phyloP scores from a whole-genome alignment of 164 flowering plant species.

The Akebia trifoliata region DNA sequence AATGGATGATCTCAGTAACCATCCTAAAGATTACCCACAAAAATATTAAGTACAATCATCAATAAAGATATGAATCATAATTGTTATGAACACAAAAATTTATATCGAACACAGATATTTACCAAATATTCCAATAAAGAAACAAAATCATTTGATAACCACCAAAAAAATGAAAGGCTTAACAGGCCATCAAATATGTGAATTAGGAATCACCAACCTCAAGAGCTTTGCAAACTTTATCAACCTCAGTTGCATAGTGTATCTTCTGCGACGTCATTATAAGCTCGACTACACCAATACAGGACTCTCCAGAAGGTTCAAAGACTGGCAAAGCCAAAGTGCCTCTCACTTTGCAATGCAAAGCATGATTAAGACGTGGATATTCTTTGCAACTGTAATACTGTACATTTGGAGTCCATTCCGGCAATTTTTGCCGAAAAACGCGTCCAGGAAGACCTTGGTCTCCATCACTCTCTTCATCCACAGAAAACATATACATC shows the following conservation, averaged over 20 bases:
- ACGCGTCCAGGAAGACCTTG: conserved; percentile 98
- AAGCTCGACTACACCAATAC: conserved; percentile 94
- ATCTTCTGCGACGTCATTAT: conserved; percentile 87
- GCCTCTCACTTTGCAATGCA: conserved; percentile 72
- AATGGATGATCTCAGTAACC: too few relatives aligned
- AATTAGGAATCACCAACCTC: conserved; percentile 52
- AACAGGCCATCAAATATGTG: not conserved
- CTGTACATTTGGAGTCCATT: conserved; percentile 98
- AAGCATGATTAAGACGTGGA: conserved; percentile 71
- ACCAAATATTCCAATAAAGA: not conserved
- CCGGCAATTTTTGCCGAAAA: conserved; percentile 73
- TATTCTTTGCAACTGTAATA: conserved; percentile 81
- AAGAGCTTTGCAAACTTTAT: conserved; percentile 98
- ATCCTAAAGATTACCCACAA: too few relatives aligned
- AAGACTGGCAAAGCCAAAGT: conserved; percentile 93
- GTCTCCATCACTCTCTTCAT: conserved; percentile 60
- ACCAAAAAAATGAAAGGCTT: not conserved
- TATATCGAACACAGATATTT: not conserved
- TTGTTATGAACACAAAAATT: too few relatives aligned
- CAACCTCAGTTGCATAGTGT: conserved; percentile 90
- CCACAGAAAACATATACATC: conserved; percentile 70
- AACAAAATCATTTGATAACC: not conserved
- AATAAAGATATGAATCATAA: too few relatives aligned
- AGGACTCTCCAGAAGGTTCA: conserved; percentile 79
- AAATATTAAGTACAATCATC: too few relatives aligned